Conservation (phyloP, 1,284 basidiomycete species). For the Lignosus rhinocerotis region DNA sequence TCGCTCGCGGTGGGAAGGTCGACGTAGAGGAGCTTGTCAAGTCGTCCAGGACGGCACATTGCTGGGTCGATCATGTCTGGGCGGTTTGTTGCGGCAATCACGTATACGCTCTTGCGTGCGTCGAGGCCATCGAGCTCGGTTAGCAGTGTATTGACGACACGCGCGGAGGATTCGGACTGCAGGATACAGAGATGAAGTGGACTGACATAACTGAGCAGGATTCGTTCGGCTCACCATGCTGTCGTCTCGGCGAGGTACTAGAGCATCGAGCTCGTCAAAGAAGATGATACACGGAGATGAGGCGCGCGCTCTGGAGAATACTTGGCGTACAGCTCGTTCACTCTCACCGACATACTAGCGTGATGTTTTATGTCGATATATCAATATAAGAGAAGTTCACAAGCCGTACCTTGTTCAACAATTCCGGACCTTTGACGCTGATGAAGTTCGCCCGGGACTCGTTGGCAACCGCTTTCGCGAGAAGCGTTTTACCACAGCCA, state of each 20-base stretch:
- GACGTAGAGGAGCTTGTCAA: constrained; percentile 97
- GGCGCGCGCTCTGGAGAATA: constrained; percentile 86
- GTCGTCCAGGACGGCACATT: constrained; percentile 94
- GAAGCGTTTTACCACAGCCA: constrained; percentile 93
- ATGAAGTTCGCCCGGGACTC: constrained; percentile 96
- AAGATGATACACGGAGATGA: constrained; percentile 91
- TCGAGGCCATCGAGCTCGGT: constrained; percentile 97
- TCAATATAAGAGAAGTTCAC: background rate
- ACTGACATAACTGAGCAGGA: background rate
- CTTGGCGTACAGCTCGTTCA: constrained; percentile 92
- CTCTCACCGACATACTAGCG: constrained; percentile 96
- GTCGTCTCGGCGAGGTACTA: constrained; percentile 93
- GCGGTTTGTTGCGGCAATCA: constrained; percentile 97
- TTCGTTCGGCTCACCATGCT: constrained; percentile 61
- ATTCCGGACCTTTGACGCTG: constrained; percentile 94
- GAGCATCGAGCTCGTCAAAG: constrained; percentile 96
- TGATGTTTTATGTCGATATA: background rate
- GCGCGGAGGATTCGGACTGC: constrained; percentile 91
- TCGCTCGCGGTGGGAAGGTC: constrained; percentile 83
- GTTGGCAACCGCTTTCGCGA: constrained; percentile 97
- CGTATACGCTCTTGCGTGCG: constrained; percentile 87
- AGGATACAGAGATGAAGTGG: constrained; percentile 1
- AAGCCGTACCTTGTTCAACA: constrained; percentile 85
- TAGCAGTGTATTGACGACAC: constrained; percentile 97
- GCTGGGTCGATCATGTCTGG: constrained; percentile 99